Evolutionary conservation across 768 basidiomycete species (phyloP).

Genomic region (Termitomyces sp.): DNA sequence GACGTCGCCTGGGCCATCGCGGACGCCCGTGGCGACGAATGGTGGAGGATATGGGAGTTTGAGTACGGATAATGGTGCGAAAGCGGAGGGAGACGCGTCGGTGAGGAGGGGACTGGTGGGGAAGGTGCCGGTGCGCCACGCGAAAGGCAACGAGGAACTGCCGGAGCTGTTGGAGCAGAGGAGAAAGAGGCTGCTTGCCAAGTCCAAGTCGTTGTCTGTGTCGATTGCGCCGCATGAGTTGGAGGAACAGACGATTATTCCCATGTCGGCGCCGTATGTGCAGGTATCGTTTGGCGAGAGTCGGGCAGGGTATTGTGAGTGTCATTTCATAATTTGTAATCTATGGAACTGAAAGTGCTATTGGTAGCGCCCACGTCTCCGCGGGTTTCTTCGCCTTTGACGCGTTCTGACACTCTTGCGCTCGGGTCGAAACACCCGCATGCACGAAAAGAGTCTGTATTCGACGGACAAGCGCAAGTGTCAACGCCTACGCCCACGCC

Average conservation of each 20-base stretch:
- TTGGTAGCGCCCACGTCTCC: constrained; percentile 29
- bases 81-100: constrained; percentile 23
- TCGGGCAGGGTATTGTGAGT: constrained; percentile 11
- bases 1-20: constrained; percentile 63
- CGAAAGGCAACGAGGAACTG: constrained; percentile 21
- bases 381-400: constrained; percentile 38
- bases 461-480: constrained; percentile 45
- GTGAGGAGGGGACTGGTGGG: constrained; percentile 57
- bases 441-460: constrained; percentile 68
- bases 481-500: constrained; percentile 28
- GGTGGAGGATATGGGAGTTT: not conserved
- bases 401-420: constrained; percentile 48
- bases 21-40: constrained; percentile 27
- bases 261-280: constrained; percentile 25
- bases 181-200: constrained; percentile 49
- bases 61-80: constrained; percentile 12
- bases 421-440: constrained; percentile 67
- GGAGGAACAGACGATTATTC: constrained; percentile 25
- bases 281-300: constrained; percentile 21
- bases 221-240: constrained; percentile 51
- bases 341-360: not conserved
- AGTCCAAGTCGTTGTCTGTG: constrained; percentile 69
- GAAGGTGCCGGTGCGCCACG: constrained; percentile 16
- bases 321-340: too few species aligned
- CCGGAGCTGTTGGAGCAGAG: constrained; percentile 51